Conservation (phyloP, 73 alveolate genomes). For the Paramecium primaurelia region DNA sequence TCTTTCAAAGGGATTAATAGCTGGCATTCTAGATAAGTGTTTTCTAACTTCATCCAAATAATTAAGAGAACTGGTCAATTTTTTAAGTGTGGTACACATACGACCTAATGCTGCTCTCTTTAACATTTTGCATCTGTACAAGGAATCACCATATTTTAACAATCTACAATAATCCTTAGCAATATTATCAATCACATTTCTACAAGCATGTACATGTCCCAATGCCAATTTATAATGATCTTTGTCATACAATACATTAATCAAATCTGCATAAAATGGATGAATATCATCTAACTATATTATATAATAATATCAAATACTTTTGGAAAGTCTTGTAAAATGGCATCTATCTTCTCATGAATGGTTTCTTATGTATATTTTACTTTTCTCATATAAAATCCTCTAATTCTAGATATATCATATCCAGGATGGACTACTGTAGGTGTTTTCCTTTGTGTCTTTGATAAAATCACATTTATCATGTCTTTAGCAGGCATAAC, state of each 20-base stretch:
- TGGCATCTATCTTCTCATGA: constrained; percentile 94
- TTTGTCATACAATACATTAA: constrained; percentile 98
- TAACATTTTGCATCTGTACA: constrained; percentile 97
- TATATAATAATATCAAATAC: neutral
- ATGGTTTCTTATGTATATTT: constrained; percentile 95
- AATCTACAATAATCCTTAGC: constrained; percentile 98
- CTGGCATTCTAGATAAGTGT: constrained; percentile 99
- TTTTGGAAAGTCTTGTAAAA: constrained; percentile 98
- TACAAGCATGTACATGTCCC: constrained; percentile 94
- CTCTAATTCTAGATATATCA: constrained; percentile 97
- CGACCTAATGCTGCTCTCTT: constrained; percentile 97
- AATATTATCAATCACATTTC: constrained; percentile 90
- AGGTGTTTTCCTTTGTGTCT: constrained; percentile 99
- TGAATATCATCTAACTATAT: constrained; percentile 97
- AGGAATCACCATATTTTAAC: constrained; percentile 98
- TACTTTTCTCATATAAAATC: constrained; percentile 99
- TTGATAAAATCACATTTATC: constrained; percentile 92
- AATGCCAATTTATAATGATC: constrained; percentile 99
- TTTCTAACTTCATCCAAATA: constrained; percentile 99
- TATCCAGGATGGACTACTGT: constrained; percentile 99
- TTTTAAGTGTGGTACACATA: constrained; percentile 97
- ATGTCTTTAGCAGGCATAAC: constrained; percentile 93
- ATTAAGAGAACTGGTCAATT: constrained; percentile 94
- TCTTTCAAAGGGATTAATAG: constrained; percentile 96
- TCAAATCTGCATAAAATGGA: constrained; percentile 99